A percentile compares a stretch with the other conserved stretches of the same genome.
phyloP scores from a whole-genome alignment of 306 rosid genomes.

The Malus asiatica region DNA sequence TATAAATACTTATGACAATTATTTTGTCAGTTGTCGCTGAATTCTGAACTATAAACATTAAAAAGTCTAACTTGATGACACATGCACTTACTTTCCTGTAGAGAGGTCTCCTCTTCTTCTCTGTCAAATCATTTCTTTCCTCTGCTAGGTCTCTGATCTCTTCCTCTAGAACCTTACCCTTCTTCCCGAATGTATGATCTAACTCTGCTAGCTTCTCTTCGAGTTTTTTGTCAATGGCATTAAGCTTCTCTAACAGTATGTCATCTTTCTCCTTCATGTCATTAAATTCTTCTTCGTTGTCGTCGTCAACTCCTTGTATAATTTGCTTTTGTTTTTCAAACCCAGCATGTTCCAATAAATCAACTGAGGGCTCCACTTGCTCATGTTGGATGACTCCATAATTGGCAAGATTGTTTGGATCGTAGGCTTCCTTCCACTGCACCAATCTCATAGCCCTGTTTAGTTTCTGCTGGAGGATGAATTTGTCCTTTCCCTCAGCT shows the following conservation, averaged over 20 bases:
- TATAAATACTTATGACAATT: neutral
- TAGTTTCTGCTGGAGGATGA: conserved; percentile 67
- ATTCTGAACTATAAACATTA: neutral
- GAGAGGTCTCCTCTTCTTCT: conserved; percentile 81
- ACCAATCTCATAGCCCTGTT: conserved; percentile 85
- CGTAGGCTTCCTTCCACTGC: conserved; percentile 81
- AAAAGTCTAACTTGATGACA: neutral
- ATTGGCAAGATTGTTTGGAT: conserved; percentile 82
- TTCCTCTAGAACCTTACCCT: conserved; percentile 86
- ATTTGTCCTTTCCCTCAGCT: conserved; percentile 72
- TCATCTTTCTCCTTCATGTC: conserved; percentile 90
- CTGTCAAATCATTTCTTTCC: conserved; percentile 86
- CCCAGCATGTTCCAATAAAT: conserved; percentile 42
- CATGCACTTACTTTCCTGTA: conserved; percentile 54
- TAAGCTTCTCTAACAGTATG: conserved; percentile 62
- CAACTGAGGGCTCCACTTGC: conserved; percentile 36
- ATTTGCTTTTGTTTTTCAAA: conserved; percentile 40
- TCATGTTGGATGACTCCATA: conserved; percentile 58
- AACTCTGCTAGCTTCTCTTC: conserved; percentile 81
- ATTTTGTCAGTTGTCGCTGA: neutral
- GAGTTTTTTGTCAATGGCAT: conserved; percentile 72
- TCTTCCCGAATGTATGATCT: conserved; percentile 85
- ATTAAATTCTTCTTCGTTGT: conserved; percentile 65
- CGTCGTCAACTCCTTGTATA: conserved; percentile 31
- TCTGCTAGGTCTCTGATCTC: conserved; percentile 92